A percentile compares a stretch with the other conserved stretches of the same genome.
phyloP scores from a whole-genome alignment of 257 asterid genomes.

The Scutellaria baicalensis region DNA sequence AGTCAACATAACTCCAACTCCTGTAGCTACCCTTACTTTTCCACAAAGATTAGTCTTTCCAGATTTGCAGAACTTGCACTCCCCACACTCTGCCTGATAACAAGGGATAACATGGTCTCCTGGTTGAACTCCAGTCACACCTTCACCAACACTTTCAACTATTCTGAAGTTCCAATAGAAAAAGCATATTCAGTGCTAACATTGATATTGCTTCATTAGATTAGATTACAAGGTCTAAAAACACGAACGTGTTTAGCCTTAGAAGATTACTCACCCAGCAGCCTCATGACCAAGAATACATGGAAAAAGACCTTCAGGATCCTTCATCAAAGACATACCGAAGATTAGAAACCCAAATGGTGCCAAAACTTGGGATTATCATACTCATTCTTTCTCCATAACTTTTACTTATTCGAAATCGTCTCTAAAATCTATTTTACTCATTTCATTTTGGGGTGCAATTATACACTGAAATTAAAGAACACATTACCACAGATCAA shows the following conservation, averaged over 20 bases:
- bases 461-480: neutral
- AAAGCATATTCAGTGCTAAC: neutral
- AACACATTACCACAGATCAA: neutral
- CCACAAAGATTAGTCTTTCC: constrained; percentile 96
- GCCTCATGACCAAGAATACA: constrained; percentile 99
- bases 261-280: constrained; percentile 62
- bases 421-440: neutral
- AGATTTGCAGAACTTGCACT: constrained; percentile 95
- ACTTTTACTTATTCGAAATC: neutral
- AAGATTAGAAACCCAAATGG: neutral
- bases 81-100: constrained; percentile 96
- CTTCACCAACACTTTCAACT: constrained; percentile 95
- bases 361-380: neutral
- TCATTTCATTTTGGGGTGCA: neutral
- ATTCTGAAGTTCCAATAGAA: constrained; percentile 31
- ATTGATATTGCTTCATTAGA: neutral
- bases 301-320: constrained; percentile 99
- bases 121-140: constrained; percentile 82
- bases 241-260: neutral
- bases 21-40: constrained; percentile 91
- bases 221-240: neutral
- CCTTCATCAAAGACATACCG: constrained; percentile 43
- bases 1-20: constrained; percentile 93
- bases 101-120: constrained; percentile 99
- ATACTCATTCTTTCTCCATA: neutral